Evolutionary conservation across 441 rosid genomes (phyloP).

Genomic region (Gossypium trilobum): DNA sequence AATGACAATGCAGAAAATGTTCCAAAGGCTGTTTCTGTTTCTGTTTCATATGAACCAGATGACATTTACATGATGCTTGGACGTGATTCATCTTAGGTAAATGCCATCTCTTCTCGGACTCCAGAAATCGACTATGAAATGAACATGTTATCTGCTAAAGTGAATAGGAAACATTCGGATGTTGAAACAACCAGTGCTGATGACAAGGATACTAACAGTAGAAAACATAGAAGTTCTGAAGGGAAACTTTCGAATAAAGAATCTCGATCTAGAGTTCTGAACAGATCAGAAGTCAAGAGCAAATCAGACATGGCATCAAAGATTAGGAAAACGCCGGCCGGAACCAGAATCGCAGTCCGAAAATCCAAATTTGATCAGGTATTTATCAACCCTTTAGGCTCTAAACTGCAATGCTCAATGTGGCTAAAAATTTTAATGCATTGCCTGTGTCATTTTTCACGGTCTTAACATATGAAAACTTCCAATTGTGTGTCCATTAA

Average conservation of each 20-base stretch:
- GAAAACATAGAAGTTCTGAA: constrained; percentile 29
- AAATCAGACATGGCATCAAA: constrained; percentile 38
- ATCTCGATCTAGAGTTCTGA: constrained; percentile 38
- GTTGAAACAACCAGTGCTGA: constrained; percentile 26
- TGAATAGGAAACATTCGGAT: constrained; percentile 26
- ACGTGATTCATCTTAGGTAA: constrained; percentile 47
- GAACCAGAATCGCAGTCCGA: constrained; percentile 40
- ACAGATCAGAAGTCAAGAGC: constrained; percentile 34
- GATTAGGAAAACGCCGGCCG: constrained; percentile 46
- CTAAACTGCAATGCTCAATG: neutral
- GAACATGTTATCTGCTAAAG: constrained; percentile 33
- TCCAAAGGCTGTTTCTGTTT: constrained; percentile 20
- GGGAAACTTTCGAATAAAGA: constrained; percentile 37
- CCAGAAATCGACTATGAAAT: constrained; percentile 68
- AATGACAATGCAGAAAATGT: constrained; percentile 28
- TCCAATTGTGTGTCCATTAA: neutral
- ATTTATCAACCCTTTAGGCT: constrained; percentile 8
- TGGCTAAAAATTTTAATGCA: neutral
- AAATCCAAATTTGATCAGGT: constrained; percentile 65
- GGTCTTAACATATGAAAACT: neutral
- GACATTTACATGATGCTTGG: constrained; percentile 86
- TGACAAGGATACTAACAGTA: constrained; percentile 23
- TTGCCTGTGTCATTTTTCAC: neutral
- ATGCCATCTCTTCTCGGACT: constrained; percentile 42
- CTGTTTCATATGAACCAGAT: constrained; percentile 53